Evolutionary conservation across 176 grass and related monocot species (phyloP).

Genomic region (Panicum miliaceum): DNA sequence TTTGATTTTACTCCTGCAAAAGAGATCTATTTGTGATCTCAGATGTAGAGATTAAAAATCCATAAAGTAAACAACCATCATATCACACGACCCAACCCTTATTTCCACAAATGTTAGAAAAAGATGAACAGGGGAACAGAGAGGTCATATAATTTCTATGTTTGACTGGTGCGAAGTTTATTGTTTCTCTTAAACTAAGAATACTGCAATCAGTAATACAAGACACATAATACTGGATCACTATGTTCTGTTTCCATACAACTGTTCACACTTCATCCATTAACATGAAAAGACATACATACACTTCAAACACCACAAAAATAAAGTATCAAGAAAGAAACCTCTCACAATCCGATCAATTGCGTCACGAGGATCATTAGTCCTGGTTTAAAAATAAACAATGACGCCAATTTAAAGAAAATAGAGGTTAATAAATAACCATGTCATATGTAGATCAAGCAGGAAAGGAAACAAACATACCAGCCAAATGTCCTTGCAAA

Average conservation of each 20-base stretch:
- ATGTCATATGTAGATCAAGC: conserved; percentile 9
- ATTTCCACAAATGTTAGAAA: neutral
- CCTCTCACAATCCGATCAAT: conserved; percentile 89
- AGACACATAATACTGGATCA: neutral
- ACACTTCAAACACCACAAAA: conserved; percentile 1
- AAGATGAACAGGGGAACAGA: neutral
- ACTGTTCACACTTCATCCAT: neutral
- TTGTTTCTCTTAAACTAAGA: conserved; percentile 8
- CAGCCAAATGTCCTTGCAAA: conserved; percentile 93
- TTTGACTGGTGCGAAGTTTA: neutral
- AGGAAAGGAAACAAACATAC: conserved; percentile 52
- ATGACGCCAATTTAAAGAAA: conserved; percentile 20
- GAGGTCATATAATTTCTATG: neutral
- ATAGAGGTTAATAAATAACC: conserved; percentile 9
- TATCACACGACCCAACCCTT: neutral
- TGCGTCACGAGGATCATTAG: conserved; percentile 83
- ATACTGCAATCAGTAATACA: neutral
- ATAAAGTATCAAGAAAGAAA: conserved; percentile 39
- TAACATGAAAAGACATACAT: neutral
- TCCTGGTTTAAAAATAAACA: conserved; percentile 64
- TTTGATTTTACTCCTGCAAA: conserved; percentile 81
- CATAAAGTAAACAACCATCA: conserved; percentile 10
- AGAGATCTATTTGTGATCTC: conserved; percentile 30
- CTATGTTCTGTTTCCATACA: neutral
- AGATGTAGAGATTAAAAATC: conserved; percentile 16